Percentiles rank a stretch among this genome's conserved stretches.
phyloP scores from a whole-genome alignment of 352 stramenopile genomes.

The Phytopythium helicoides region DNA sequence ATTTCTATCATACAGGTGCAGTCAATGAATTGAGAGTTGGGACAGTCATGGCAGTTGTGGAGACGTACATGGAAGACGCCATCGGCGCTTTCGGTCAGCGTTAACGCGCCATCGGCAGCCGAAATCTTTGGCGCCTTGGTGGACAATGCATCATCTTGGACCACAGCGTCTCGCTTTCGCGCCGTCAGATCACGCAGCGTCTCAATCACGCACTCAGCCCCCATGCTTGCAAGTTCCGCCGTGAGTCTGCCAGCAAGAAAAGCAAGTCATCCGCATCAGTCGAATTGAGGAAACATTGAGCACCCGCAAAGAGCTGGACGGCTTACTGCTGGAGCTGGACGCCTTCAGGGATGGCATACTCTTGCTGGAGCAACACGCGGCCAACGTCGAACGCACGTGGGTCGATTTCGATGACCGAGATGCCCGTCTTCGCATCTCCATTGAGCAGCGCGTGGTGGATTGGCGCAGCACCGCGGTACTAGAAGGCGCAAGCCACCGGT shows the following conservation, averaged over 20 bases:
- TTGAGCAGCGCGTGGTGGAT: slow-evolving; percentile 87
- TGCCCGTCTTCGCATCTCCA: slow-evolving; percentile 65
- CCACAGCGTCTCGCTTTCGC: slow-evolving; percentile 39
- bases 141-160: slow-evolving; percentile 54
- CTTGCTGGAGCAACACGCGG: slow-evolving; percentile 64
- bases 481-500: not conserved
- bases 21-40: not conserved
- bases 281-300: too few relatives aligned
- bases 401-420: slow-evolving; percentile 89
- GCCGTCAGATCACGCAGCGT: slow-evolving; percentile 47
- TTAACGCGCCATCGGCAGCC: slow-evolving; percentile 51
- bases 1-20: slow-evolving; percentile 29
- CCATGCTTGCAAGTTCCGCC: slow-evolving; percentile 44
- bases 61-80: slow-evolving; percentile 55
- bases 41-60: not conserved
- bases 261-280: too few relatives aligned
- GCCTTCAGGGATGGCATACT: slow-evolving; percentile 35
- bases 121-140: slow-evolving; percentile 72
- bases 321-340: slow-evolving; percentile 54
- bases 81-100: slow-evolving; percentile 43
- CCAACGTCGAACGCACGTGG: slow-evolving; percentile 79
- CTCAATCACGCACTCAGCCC: slow-evolving; percentile 67
- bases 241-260: slow-evolving; percentile 30
- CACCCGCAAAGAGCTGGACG: not conserved
- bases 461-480: slow-evolving; percentile 81